Evolutionary conservation across 768 basidiomycete species (phyloP), one percentile per base, ranked within the genome.

Genomic region (Cyclocybe cylindracea): DNA sequence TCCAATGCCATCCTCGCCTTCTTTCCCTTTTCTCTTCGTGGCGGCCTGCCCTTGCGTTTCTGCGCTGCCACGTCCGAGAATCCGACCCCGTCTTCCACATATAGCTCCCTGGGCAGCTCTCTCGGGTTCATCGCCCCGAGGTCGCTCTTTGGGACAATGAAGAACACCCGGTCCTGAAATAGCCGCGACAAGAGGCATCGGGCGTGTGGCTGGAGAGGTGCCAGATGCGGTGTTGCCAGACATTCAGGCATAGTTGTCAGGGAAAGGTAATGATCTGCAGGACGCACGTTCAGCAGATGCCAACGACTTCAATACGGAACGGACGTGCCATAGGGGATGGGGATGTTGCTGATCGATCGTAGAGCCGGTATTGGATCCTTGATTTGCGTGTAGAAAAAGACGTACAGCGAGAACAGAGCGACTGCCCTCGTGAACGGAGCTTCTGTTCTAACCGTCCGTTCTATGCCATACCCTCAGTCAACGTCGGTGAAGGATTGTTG

Each of bases 351-450:
- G n/a, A 81, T 57, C 18, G 64, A 58, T 61, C 79, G 72, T 32
- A 91, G 65, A 7, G 74, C 57, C 16, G 85, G 84, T 3, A 75
- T 70, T 3, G 80, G 75, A 8, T 71, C 67, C 8, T 74, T 72
- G 10, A 89, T 85, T 67, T 91, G 91, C 8, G 87, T 84, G 50
- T 69, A 72, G 62, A 82, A 83, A 57, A 91, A 86, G 2, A 83
- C 80, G 62, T 91, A 91, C 42, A 87, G 63, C 4, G 77, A 85
- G 62, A 91, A 90, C 18, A 91, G 62, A 0, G 84, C 86, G 16
- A 78, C 78, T 5, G 76, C 75, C 54, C 83, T 78, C n/a, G 69
- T 73, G 39, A 88, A 70, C 4, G 80, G 81, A 7, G 78, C 65
- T 59, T 84, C 78, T 1, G 72, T 72, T 40, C 72, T 72, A 4